phyloP scores from a whole-genome alignment of 352 stramenopile species.

The Thraustochytrium sp. region DNA sequence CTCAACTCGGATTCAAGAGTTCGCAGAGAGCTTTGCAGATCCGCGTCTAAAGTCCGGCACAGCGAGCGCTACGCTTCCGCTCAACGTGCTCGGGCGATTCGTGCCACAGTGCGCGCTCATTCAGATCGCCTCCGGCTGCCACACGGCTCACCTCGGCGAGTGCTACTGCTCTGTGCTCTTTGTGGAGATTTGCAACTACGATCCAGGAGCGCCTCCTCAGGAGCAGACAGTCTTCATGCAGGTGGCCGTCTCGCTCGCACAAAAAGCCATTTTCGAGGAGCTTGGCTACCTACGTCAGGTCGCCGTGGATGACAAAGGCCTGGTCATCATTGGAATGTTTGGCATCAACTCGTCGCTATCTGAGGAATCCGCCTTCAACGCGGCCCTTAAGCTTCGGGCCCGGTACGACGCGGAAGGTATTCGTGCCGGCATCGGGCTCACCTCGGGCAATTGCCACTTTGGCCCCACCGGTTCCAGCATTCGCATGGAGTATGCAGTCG shows the following conservation, averaged over 20 bases:
- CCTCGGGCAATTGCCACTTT: constrained; percentile 17
- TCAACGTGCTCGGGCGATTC: constrained; percentile 15
- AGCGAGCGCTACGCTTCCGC: not conserved
- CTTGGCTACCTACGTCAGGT: constrained; percentile 18
- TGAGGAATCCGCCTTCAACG: not conserved
- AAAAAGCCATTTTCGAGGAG: not conserved
- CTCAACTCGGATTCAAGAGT: too few species aligned
- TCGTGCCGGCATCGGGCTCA: not conserved
- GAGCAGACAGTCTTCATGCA: not conserved
- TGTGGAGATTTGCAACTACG: not conserved
- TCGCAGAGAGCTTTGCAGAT: too few species aligned
- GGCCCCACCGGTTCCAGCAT: not conserved
- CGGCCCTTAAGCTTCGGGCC: not conserved
- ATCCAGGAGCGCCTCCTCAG: not conserved
- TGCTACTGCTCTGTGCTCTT: constrained; percentile 1
- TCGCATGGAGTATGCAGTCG: not conserved
- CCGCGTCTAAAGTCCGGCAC: not conserved
- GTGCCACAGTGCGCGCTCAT: not conserved
- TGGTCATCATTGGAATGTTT: constrained; percentile 36
- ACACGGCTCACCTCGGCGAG: not conserved
- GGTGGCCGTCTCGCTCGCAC: not conserved
- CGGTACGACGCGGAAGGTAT: not conserved
- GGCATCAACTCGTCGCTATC: not conserved
- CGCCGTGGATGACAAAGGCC: constrained; percentile 20
- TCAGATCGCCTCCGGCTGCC: not conserved